Conservation (phyloP, 2,329 filamentous ascomycete genomes). For the Exophiala bonariae region DNA sequence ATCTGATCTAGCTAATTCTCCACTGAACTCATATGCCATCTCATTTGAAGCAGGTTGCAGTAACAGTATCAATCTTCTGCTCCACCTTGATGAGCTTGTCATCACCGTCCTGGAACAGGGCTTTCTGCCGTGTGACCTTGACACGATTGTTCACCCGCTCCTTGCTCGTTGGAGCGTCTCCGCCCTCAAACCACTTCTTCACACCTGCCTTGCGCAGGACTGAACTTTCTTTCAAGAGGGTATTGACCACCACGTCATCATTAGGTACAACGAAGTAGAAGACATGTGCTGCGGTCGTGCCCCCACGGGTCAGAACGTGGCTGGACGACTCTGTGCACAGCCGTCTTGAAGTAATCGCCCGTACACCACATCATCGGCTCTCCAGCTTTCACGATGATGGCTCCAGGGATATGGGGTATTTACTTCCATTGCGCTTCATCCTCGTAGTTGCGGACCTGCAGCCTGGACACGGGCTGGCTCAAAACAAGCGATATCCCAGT, state of each 20-base stretch:
- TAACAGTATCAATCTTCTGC: too few species aligned
- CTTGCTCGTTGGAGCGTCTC: conserved; percentile 2
- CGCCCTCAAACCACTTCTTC: conserved; percentile 5
- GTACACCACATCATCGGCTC: conserved; percentile 53
- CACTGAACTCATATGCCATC: too few species aligned
- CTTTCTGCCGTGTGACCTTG: background rate
- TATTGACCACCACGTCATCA: conserved; percentile 39
- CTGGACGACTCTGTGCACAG: conserved; percentile 7
- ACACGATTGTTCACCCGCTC: conserved; percentile 1
- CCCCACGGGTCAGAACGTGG: conserved; percentile 4
- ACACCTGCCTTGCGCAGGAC: conserved; percentile 5
- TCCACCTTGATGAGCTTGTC: too few species aligned
- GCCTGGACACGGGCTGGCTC: conserved; percentile 57
- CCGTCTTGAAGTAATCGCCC: conserved; percentile 39
- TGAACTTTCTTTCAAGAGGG: conserved; percentile 1
- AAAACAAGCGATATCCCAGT: conserved; percentile 59
- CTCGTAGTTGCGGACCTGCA: conserved; percentile 54
- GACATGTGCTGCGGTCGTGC: conserved; percentile 7
- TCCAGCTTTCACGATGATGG: conserved; percentile 53
- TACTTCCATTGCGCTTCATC: conserved; percentile 51
- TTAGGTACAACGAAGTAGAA: conserved; percentile 34
- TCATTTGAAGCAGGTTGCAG: too few species aligned
- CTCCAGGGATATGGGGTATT: conserved; percentile 50
- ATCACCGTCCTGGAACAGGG: conserved; percentile 3
- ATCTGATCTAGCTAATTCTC: too few species aligned